Evolutionary conservation across 768 basidiomycete species (phyloP).

Genomic region (Lactarius hengduanensis): DNA sequence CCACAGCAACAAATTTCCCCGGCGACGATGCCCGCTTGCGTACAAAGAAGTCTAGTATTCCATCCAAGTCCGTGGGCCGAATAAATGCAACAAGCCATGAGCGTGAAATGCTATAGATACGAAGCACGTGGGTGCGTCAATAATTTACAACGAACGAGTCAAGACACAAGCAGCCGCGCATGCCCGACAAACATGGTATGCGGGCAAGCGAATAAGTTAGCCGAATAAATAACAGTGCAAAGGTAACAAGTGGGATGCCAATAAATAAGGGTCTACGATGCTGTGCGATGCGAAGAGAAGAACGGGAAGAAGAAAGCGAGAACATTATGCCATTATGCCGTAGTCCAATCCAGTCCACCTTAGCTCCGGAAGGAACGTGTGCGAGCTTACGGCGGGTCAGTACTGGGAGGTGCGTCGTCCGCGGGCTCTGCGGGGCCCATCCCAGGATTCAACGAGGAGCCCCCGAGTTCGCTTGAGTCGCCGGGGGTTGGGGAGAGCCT

Average conservation of each 20-base stretch:
- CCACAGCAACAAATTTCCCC: not conserved
- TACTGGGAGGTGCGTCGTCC: slow-evolving; percentile 2
- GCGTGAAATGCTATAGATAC: slow-evolving; percentile 5
- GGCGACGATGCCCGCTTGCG: not conserved
- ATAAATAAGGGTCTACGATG: slow-evolving; percentile 18
- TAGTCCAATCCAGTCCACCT: not conserved
- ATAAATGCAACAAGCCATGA: slow-evolving; percentile 6
- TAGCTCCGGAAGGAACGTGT: slow-evolving; percentile 13
- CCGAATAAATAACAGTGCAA: slow-evolving; percentile 25
- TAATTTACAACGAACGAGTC: slow-evolving; percentile 12
- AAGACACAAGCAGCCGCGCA: not conserved
- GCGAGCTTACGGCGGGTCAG: slow-evolving; percentile 5
- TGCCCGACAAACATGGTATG: not conserved
- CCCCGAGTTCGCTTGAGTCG: not conserved
- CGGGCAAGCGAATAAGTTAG: slow-evolving; percentile 23
- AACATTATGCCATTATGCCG: slow-evolving; percentile 16
- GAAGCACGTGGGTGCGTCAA: slow-evolving; percentile 9
- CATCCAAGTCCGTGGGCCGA: slow-evolving; percentile 9
- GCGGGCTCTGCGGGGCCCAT: slow-evolving; percentile 10
- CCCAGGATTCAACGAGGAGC: slow-evolving; percentile 15
- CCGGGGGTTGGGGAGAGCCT: slow-evolving; percentile 24
- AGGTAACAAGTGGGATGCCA: slow-evolving; percentile 23
- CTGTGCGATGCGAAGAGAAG: slow-evolving; percentile 18
- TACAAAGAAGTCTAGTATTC: not conserved
- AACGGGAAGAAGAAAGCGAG: not conserved